Percentiles rank a stretch among this genome's conserved stretches.
These are phyloP conservation scores for Physcomitrium patens DNA, from an alignment of 225 moss, liverwort and hornwort genomes.

Conservation along the genomic window DNA sequence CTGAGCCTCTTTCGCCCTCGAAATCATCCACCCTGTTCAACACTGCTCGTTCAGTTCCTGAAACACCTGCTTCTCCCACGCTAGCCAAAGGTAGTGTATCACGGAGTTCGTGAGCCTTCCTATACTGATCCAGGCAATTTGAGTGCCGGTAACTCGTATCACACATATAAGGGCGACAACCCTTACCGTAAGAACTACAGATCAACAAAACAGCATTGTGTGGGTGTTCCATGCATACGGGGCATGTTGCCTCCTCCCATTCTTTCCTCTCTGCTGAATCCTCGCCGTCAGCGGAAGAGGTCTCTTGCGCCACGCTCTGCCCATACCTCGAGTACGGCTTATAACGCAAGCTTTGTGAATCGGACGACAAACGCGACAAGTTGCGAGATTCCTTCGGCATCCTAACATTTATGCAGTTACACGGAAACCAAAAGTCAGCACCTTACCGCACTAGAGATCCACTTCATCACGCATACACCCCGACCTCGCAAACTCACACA, in stretches of 20 bases:
- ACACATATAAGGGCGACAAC: slow-evolving; percentile 98
- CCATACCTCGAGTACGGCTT: slow-evolving; percentile 86
- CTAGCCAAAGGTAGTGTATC: slow-evolving; percentile 36
- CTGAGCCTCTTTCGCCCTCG: slow-evolving; percentile 32
- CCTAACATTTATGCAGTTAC: slow-evolving; percentile 27
- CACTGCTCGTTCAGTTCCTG: slow-evolving; percentile 32
- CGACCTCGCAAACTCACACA: background rate
- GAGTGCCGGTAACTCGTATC: slow-evolving; percentile 97
- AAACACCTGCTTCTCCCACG: slow-evolving; percentile 20
- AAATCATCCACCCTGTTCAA: slow-evolving; percentile 45
- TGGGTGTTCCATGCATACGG: slow-evolving; percentile 98
- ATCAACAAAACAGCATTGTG: slow-evolving; percentile 92
- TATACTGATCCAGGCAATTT: slow-evolving; percentile 95
- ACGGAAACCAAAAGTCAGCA: slow-evolving; percentile 19
- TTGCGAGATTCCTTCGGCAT: slow-evolving; percentile 98
- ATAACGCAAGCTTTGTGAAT: slow-evolving; percentile 74
- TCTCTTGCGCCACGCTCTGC: slow-evolving; percentile 69
- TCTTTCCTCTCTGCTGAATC: slow-evolving; percentile 80
- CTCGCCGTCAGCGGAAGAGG: slow-evolving; percentile 76
- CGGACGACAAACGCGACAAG: slow-evolving; percentile 68
- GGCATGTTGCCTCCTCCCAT: slow-evolving; percentile 97
- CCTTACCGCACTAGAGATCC: slow-evolving; percentile 3
- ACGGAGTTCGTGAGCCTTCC: slow-evolving; percentile 77
- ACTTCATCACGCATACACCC: background rate
- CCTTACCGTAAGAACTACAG: slow-evolving; percentile 89